These are phyloP conservation scores for Colletotrichum cordylinicola DNA, from an alignment of 2,329 filamentous ascomycete genomes.

Conservation along the genomic window DNA sequence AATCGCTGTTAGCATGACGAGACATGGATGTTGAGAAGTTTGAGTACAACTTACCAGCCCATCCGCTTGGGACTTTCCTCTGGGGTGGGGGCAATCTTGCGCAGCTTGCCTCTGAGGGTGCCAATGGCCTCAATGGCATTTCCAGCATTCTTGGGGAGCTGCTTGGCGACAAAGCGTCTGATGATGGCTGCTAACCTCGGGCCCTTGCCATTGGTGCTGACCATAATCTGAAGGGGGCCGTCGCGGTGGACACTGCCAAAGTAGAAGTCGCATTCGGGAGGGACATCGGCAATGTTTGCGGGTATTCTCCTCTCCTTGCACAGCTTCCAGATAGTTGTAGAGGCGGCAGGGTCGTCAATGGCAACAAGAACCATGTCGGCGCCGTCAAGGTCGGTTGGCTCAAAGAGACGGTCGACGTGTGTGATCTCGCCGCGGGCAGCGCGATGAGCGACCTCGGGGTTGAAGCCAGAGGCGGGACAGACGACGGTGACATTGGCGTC, in stretches of 20 bases:
- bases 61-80: slow-evolving; percentile 87
- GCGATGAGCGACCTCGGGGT: slow-evolving; percentile 86
- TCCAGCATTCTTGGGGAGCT: slow-evolving; percentile 80
- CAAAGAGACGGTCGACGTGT: slow-evolving; percentile 84
- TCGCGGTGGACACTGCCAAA: slow-evolving; percentile 96
- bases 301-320: slow-evolving; percentile 86
- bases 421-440: slow-evolving; percentile 76
- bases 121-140: slow-evolving; percentile 88
- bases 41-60: slow-evolving; percentile 69
- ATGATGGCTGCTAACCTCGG: slow-evolving; percentile 90
- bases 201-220: slow-evolving; percentile 96
- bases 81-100: slow-evolving; percentile 73
- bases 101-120: slow-evolving; percentile 76
- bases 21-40: background rate
- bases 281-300: slow-evolving; percentile 96
- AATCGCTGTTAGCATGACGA: background rate
- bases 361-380: slow-evolving; percentile 90
- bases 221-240: slow-evolving; percentile 96
- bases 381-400: slow-evolving; percentile 83
- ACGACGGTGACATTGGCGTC: slow-evolving; percentile 90
- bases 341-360: slow-evolving; percentile 92
- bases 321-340: slow-evolving; percentile 87
- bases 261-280: slow-evolving; percentile 97
- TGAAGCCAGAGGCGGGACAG: slow-evolving; percentile 79
- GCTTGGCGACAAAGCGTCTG: slow-evolving; percentile 78